Conservation (phyloP, 1,139 yeast species). For the Zygoascus meyerae region DNA sequence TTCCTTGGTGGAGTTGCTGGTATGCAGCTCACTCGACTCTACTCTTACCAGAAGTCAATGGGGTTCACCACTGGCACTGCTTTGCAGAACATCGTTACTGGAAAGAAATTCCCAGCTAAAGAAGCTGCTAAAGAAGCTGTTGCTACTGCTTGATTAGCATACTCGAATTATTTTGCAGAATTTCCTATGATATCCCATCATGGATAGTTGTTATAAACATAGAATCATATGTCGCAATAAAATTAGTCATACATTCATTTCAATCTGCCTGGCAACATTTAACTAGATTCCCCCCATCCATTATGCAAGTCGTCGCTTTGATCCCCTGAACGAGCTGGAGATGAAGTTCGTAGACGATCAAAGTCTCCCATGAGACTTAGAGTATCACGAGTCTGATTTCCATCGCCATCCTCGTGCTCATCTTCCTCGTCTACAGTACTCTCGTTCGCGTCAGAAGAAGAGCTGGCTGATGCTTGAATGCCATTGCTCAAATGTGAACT, state of each 20-base stretch:
- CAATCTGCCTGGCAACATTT: background rate
- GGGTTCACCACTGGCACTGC: slow-evolving; percentile 52
- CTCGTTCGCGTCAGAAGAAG: no score
- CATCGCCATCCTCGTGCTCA: background rate
- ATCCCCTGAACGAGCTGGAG: background rate
- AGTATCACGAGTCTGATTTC: background rate
- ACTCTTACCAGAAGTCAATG: slow-evolving; percentile 48
- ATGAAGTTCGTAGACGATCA: background rate
- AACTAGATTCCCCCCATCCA: background rate
- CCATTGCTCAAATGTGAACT: background rate
- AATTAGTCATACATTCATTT: background rate
- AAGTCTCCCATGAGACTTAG: slow-evolving; percentile 2
- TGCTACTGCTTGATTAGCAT: background rate
- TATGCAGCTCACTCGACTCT: slow-evolving; percentile 68
- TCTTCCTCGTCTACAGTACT: background rate
- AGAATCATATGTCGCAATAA: background rate
- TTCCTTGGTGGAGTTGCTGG: slow-evolving; percentile 90
- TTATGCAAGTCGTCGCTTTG: slow-evolving; percentile 1
- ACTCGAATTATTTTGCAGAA: background rate
- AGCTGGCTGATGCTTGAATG: background rate
- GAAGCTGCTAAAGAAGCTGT: background rate
- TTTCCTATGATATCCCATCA: background rate
- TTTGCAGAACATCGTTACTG: slow-evolving; percentile 43
- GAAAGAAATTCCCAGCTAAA: background rate
- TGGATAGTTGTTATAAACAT: background rate